Conservation (phyloP, 495 filamentous ascomycete species). For the Penicillium ochrochloron region DNA sequence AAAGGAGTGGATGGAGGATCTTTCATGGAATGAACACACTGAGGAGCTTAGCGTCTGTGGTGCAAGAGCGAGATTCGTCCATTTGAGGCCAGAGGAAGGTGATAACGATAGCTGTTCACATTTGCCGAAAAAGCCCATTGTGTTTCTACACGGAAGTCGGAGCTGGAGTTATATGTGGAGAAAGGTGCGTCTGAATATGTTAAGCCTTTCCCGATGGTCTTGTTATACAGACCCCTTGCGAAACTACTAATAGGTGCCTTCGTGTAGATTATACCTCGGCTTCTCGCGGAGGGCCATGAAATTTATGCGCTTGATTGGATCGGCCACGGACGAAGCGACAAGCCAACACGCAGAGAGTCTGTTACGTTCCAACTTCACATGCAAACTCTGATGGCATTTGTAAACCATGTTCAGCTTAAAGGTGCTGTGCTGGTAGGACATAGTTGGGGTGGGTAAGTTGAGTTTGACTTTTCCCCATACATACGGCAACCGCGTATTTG, state of each 20-base stretch:
- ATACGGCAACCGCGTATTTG: not conserved
- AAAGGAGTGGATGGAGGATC: slow-evolving; percentile 2
- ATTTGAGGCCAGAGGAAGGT: not conserved
- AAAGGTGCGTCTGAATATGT: slow-evolving; percentile 7
- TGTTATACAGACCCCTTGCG: too few relatives aligned
- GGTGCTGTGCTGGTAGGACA: slow-evolving; percentile 6
- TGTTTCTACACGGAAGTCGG: slow-evolving; percentile 12
- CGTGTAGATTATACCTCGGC: slow-evolving; percentile 3
- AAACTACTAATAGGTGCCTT: not conserved
- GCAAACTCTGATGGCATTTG: slow-evolving; percentile 5
- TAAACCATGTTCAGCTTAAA: slow-evolving; percentile 7
- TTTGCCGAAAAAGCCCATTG: not conserved
- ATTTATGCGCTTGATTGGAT: slow-evolving; percentile 5
- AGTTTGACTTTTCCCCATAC: not conserved
- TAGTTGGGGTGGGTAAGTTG: slow-evolving; percentile 7
- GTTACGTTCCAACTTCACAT: slow-evolving; percentile 11
- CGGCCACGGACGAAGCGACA: slow-evolving; percentile 9
- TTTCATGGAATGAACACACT: not conserved
- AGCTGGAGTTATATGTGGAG: slow-evolving; percentile 15
- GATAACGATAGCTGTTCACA: not conserved
- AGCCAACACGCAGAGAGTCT: not conserved
- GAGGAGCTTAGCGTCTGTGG: slow-evolving; percentile 3
- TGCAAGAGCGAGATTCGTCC: slow-evolving; percentile 9
- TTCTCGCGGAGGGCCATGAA: slow-evolving; percentile 12
- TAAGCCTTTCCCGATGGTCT: not conserved